Evolutionary conservation across 164 flowering plant species (phyloP).

Genomic region (Macadamia integrifolia): DNA sequence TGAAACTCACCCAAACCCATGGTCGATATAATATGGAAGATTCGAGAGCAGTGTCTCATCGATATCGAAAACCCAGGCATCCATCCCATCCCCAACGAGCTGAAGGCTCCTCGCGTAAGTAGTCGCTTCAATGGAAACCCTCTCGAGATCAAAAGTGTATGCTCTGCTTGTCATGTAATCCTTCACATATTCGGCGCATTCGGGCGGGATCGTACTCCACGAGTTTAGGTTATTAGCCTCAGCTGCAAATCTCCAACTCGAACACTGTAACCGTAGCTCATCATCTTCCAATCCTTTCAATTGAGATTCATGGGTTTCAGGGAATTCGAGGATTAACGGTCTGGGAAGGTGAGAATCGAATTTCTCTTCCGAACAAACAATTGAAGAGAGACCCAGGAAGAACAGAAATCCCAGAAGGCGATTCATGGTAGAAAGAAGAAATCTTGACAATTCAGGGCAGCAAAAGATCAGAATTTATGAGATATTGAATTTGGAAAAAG

Average conservation of each 20-base stretch:
- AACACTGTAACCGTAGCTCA: conserved; percentile 43
- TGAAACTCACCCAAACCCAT: conserved; percentile 60
- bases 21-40: conserved; percentile 75
- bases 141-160: conserved; percentile 51
- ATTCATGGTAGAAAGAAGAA: conserved; percentile 15
- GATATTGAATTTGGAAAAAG: neutral
- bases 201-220: conserved; percentile 72
- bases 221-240: conserved; percentile 77
- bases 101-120: conserved; percentile 41
- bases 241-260: conserved; percentile 78
- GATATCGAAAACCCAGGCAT: conserved; percentile 84
- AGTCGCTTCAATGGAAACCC: conserved; percentile 60
- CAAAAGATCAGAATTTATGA: neutral
- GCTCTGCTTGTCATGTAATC: conserved; percentile 54
- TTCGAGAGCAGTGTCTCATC: conserved; percentile 89
- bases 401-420: conserved; percentile 8
- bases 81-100: conserved; percentile 60
- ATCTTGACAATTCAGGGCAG: neutral
- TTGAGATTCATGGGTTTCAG: conserved; percentile 20
- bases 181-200: conserved; percentile 62
- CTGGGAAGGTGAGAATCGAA: conserved; percentile 45
- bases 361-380: conserved; percentile 18
- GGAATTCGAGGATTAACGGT: conserved; percentile 50
- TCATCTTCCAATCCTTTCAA: conserved; percentile 19
- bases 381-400: conserved; percentile 16